Evolutionary conservation across 768 basidiomycete genomes (phyloP).

Genomic region (Tylopilus plumbeoviolaceoides): DNA sequence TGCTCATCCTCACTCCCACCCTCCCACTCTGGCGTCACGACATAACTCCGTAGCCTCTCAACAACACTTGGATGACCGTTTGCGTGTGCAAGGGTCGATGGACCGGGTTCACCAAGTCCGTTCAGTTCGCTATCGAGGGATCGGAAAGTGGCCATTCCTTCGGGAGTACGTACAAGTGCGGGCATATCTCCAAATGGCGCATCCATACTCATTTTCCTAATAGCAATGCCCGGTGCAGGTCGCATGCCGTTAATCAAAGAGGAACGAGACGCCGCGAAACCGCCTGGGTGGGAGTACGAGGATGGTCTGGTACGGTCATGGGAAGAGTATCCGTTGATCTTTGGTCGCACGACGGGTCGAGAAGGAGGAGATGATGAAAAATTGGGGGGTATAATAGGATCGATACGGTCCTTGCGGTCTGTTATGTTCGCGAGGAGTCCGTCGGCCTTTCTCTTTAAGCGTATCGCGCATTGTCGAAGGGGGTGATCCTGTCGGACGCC

Average conservation of each 20-base stretch:
- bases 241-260: slow-evolving; percentile 20
- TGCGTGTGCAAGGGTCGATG: slow-evolving; percentile 31
- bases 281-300: slow-evolving; percentile 5
- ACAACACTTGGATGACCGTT: slow-evolving; percentile 24
- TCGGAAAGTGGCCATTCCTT: slow-evolving; percentile 68
- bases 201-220: slow-evolving; percentile 32
- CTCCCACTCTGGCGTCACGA: slow-evolving; percentile 28
- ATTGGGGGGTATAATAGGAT: slow-evolving; percentile 58
- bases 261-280: slow-evolving; percentile 5
- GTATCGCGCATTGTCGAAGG: slow-evolving; percentile 73
- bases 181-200: slow-evolving; percentile 60
- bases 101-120: slow-evolving; percentile 31
- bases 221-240: slow-evolving; percentile 1
- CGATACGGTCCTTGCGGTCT: slow-evolving; percentile 78
- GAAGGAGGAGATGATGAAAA: slow-evolving; percentile 31
- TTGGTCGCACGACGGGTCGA: slow-evolving; percentile 37
- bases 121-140: slow-evolving; percentile 55
- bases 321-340: slow-evolving; percentile 38
- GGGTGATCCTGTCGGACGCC: slow-evolving; percentile 67
- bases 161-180: slow-evolving; percentile 64
- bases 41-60: slow-evolving; percentile 21
- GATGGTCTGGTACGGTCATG: slow-evolving; percentile 24
- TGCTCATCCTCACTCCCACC: slow-evolving; percentile 36
- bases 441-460: slow-evolving; percentile 81
- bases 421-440: slow-evolving; percentile 84